Base-by-base conservation (phyloP, 2,329 filamentous ascomycete species). In the Karstenula rhodostoma region DNA sequence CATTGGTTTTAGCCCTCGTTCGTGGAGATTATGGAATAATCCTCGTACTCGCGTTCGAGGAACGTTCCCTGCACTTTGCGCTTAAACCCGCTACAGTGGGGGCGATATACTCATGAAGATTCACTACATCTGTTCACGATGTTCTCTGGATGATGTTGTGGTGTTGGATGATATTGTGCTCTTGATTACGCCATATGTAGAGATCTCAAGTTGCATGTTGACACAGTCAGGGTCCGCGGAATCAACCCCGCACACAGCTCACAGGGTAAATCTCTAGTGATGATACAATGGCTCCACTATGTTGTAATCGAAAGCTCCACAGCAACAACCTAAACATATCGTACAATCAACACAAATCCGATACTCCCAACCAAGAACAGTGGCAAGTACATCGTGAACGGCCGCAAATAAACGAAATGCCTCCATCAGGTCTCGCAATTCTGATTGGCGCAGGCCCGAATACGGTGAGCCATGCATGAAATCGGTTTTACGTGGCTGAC, bases 401-500 rank as follows among this genome's bases (percentile, higher is more conserved):
- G 12, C 17, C 13, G 23, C 19, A 23, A 37, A 4, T 23, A 37
- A 51, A 3, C 12, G 15, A 1, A 37, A 53, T 53, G 50, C 23
- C 50, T 53, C 50, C 50, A 17, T 32, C 50, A 17, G 50, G 50
- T 42, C 35, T 53, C 13, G 50, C 50, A 4, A 53, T 53, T 42
- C 22, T 53, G 10, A 53, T 53, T 19, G 50, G 50, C 5, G 50
- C 50, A 32, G 50, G 50, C 12, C 50, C 50, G 6, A 53, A 53
- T 17, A 53, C 50, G 3, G 50, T 53, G 29, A 37, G 48, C n/a
- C 19, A 13, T 10, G 6, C 6, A n/a, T 15, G 7, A n/a, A 25
- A 2, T 19, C 23, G 25, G 19, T 19, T 17, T 19, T 2, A 27
- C 19, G 17, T 27, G 22, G 23, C 35, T 53, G 48, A n/a, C 27